phyloP scores from a whole-genome alignment of 352 stramenopile genomes.

The Phytophthora europaea region DNA sequence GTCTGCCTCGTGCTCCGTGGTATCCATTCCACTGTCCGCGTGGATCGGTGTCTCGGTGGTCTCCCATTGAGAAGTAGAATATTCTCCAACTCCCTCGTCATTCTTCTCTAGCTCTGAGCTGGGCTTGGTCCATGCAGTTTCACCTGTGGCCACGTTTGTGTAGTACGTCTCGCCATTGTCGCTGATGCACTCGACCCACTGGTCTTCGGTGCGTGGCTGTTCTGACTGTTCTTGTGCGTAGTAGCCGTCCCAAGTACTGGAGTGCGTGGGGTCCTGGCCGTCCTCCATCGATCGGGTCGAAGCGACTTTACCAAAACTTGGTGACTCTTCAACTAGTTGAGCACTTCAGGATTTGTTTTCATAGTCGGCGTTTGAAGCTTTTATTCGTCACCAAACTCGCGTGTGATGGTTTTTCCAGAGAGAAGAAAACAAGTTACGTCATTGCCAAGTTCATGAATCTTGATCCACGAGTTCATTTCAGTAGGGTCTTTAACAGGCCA shows the following conservation, averaged over 20 bases:
- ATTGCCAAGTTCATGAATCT: not conserved
- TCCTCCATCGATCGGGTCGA: conserved; percentile 21
- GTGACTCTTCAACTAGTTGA: conserved; percentile 10
- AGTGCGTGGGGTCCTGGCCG: not conserved
- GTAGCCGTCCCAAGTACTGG: conserved; percentile 6
- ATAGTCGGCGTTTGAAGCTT: not conserved
- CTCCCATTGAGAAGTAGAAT: conserved; percentile 23
- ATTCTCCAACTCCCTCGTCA: conserved; percentile 1
- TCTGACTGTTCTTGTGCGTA: conserved; percentile 4
- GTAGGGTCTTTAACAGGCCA: not conserved
- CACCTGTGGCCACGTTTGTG: conserved; percentile 48
- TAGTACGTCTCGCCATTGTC: conserved; percentile 59
- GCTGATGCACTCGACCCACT: conserved; percentile 54
- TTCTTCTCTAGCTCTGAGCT: conserved; percentile 14
- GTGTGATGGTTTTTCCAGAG: not conserved
- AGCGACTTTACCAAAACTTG: not conserved
- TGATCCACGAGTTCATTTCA: not conserved
- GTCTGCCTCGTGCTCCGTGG: not conserved
- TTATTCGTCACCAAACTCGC: no score
- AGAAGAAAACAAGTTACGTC: not conserved
- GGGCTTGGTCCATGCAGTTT: conserved; percentile 57
- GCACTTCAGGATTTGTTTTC: not conserved
- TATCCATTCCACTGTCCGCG: conserved; percentile 20
- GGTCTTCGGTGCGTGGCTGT: not conserved
- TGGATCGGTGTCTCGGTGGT: conserved; percentile 36